Conservation (phyloP, 2,329 filamentous ascomycete species). For the Ilyonectria destructans region DNA sequence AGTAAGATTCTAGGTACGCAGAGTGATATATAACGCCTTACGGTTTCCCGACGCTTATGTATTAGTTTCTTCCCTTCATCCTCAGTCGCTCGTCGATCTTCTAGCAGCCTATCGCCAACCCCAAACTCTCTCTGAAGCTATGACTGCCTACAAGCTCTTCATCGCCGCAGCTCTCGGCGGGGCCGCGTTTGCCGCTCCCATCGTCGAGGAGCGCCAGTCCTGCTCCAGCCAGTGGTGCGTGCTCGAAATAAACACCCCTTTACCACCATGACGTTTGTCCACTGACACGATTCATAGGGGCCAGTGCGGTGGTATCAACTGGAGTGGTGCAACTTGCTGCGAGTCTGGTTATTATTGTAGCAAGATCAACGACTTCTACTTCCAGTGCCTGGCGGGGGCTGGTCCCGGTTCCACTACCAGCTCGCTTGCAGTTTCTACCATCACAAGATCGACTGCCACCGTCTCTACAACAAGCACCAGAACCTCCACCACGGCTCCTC, state of each 20-base stretch:
- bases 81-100: constrained; percentile 20
- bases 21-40: constrained; percentile 33
- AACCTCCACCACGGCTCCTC: constrained; percentile 41
- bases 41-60: neutral
- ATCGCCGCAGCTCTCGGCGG: constrained; percentile 39
- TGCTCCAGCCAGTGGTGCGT: constrained; percentile 42
- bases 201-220: constrained; percentile 53
- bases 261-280: rapidly evolving
- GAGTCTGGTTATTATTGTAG: constrained; percentile 42
- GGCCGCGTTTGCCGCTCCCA: constrained; percentile 58
- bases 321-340: constrained; percentile 63
- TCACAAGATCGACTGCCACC: constrained; percentile 15
- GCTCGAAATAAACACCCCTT: rapidly evolving
- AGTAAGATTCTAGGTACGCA: neutral
- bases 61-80: neutral
- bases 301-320: constrained; percentile 65
- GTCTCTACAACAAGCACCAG: constrained; percentile 23
- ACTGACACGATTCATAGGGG: constrained; percentile 45
- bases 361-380: constrained; percentile 48
- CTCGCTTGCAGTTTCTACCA: constrained; percentile 36
- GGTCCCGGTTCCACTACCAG: constrained; percentile 27
- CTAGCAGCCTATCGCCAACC: constrained; percentile 1
- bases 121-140: constrained; percentile 20
- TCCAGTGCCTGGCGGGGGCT: constrained; percentile 41
- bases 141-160: constrained; percentile 39